Conservation (phyloP, 176 grass and related monocot genomes). For the Oryza longistaminata region DNA sequence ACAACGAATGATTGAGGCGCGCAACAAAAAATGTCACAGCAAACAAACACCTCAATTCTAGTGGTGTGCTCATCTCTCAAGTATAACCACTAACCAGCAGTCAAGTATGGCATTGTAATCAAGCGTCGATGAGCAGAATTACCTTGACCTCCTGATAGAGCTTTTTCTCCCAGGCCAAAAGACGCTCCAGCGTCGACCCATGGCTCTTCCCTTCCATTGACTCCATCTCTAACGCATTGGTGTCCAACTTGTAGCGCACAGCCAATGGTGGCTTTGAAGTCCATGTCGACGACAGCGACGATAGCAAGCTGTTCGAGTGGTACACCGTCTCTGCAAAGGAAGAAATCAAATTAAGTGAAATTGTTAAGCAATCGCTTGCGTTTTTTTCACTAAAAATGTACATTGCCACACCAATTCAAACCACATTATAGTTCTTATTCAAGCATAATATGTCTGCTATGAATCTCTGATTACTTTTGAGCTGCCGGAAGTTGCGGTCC, state of each 20-base stretch:
- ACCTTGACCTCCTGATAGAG: constrained; percentile 98
- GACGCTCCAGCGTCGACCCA: constrained; percentile 81
- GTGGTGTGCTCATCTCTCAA: not conserved
- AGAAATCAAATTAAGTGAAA: constrained; percentile 26
- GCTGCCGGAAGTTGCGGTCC: constrained; percentile 78
- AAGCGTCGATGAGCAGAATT: not conserved
- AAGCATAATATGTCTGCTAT: constrained; percentile 13
- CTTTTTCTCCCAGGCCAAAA: constrained; percentile 99
- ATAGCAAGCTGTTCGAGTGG: constrained; percentile 84
- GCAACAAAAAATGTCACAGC: not conserved
- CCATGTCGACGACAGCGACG: constrained; percentile 84
- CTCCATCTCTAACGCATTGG: constrained; percentile 53
- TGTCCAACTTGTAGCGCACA: constrained; percentile 73
- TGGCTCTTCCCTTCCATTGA: constrained; percentile 76
- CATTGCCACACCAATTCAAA: constrained; percentile 3
- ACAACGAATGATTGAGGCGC: constrained; percentile 12
- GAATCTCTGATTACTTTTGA: constrained; percentile 62
- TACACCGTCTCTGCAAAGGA: constrained; percentile 82
- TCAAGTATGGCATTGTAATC: not conserved
- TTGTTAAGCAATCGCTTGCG: not conserved
- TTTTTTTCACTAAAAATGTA: not conserved
- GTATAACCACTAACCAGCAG: not conserved
- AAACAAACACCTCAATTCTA: constrained; percentile 9
- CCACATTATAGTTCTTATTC: not conserved
- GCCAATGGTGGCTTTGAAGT: constrained; percentile 92